These are phyloP conservation scores for Euphorbia celastroides DNA, from an alignment of 441 rosid genomes.

Conservation along the genomic window DNA sequence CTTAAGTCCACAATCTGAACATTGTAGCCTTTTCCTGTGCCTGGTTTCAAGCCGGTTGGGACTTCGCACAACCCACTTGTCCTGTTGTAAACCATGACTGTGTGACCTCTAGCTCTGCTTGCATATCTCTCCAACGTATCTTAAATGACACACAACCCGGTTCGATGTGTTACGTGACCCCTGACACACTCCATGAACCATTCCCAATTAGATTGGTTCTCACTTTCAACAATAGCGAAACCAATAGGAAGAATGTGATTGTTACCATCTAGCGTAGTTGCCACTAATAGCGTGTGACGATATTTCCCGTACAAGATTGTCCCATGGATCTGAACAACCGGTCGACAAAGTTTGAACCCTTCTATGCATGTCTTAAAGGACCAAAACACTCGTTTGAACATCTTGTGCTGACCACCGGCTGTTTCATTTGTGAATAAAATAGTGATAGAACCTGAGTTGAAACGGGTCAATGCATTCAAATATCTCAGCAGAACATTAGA, in stretches of 20 bases:
- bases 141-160: background rate
- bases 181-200: background rate
- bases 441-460: no score
- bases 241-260: no score
- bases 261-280: background rate
- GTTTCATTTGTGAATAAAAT: no score
- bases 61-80: background rate
- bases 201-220: background rate
- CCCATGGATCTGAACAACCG: background rate
- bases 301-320: background rate
- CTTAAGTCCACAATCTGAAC: background rate
- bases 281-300: background rate
- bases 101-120: background rate
- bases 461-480: no score
- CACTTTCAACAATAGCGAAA: background rate
- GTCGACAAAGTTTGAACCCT: background rate
- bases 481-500: no score
- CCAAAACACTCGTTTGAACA: background rate
- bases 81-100: background rate
- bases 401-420: background rate
- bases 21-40: background rate
- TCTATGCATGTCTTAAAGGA: background rate
- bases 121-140: background rate
- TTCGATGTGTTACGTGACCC: background rate
- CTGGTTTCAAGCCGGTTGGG: background rate